Percentiles rank a stretch among this genome's conserved stretches.
Conservation (phyloP, 257 asterid species). For the Solanum okadae region DNA sequence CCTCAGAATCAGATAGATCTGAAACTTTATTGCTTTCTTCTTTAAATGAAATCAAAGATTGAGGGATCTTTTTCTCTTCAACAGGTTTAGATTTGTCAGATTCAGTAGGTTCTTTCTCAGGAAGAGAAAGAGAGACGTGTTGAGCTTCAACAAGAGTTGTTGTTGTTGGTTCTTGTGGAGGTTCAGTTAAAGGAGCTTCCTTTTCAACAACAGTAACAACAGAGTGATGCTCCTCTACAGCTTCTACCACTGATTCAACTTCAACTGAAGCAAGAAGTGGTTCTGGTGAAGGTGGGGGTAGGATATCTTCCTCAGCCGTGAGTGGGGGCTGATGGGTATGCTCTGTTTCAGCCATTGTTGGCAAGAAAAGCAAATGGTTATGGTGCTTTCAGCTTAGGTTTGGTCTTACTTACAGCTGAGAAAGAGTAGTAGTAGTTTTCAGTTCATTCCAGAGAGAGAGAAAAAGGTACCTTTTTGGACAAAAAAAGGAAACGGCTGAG, state of each 20-base stretch:
- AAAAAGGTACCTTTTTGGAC: neutral
- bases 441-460: constrained; percentile 8
- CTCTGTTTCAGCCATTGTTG: constrained; percentile 46
- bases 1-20: constrained; percentile 61
- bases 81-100: constrained; percentile 11
- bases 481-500: neutral
- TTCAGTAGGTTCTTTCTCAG: constrained; percentile 25
- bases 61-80: constrained; percentile 35
- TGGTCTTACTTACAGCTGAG: neutral
- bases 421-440: neutral
- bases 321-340: constrained; percentile 16
- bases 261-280: constrained; percentile 59
- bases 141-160: constrained; percentile 8
- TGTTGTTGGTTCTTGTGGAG: constrained; percentile 7
- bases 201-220: constrained; percentile 32
- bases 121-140: constrained; percentile 23
- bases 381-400: neutral
- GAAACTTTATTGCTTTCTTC: constrained; percentile 62
- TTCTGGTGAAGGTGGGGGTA: constrained; percentile 13
- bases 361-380: neutral
- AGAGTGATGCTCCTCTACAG: constrained; percentile 22
- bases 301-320: constrained; percentile 9
- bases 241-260: constrained; percentile 3
- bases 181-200: constrained; percentile 30
- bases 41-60: constrained; percentile 46